These are phyloP conservation scores for Syzygium oleosum DNA, from an alignment of 345 rosid species.

Conservation along the genomic window DNA sequence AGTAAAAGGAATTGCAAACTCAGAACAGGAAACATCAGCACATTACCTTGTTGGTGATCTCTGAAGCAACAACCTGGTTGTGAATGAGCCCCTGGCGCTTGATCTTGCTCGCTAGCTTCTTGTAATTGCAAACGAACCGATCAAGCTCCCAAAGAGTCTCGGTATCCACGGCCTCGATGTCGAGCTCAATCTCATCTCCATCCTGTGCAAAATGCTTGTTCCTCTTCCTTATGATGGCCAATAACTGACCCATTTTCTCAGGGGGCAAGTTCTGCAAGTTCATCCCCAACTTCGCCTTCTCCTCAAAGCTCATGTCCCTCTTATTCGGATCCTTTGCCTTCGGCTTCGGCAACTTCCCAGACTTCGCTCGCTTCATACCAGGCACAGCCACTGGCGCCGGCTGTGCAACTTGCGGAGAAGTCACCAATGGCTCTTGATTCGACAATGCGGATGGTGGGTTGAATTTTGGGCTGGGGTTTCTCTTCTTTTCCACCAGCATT, in stretches of 20 bases:
- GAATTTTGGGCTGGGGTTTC: background rate
- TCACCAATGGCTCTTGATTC: background rate
- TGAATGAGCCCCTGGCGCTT: slow-evolving; percentile 21
- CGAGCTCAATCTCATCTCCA: slow-evolving; percentile 33
- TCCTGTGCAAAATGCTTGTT: slow-evolving; percentile 18
- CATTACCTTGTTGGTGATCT: slow-evolving; percentile 9
- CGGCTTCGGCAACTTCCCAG: slow-evolving; percentile 22
- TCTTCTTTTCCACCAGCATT: background rate
- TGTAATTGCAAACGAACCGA: slow-evolving; percentile 20
- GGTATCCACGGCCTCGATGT: slow-evolving; percentile 24
- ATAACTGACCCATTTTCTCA: slow-evolving; percentile 29
- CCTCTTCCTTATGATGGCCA: slow-evolving; percentile 24
- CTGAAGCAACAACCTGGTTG: slow-evolving; percentile 12
- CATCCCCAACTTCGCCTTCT: slow-evolving; percentile 26
- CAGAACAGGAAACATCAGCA: background rate
- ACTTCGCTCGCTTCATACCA: slow-evolving; percentile 1
- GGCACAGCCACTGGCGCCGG: background rate
- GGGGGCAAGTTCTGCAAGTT: slow-evolving; percentile 25
- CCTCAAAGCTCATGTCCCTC: slow-evolving; percentile 35
- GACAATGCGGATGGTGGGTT: background rate
- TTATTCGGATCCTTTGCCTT: slow-evolving; percentile 27
- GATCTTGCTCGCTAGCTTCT: slow-evolving; percentile 21
- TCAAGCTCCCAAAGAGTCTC: slow-evolving; percentile 43
- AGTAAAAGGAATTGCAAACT: background rate
- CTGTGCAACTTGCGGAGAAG: background rate